Percentiles rank a stretch among this genome's conserved stretches.
phyloP scores from a whole-genome alignment of 176 grass and related monocot species.

The Stipa capillata region DNA sequence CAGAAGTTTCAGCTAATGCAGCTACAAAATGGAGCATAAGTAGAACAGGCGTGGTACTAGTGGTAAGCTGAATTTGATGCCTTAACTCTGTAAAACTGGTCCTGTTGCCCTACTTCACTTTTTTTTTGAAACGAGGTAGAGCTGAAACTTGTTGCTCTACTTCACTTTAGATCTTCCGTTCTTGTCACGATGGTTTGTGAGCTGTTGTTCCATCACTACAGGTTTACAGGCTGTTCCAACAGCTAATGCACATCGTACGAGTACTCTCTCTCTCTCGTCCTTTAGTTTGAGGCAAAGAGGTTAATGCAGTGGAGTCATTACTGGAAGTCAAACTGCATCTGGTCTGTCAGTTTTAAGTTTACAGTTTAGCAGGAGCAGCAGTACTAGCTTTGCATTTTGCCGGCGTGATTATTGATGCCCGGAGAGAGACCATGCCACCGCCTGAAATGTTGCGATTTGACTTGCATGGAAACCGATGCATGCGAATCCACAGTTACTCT shows the following conservation, averaged over 20 bases:
- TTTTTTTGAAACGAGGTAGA: too few relatives aligned
- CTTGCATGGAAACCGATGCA: not conserved
- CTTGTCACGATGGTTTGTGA: not conserved
- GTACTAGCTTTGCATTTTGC: not conserved
- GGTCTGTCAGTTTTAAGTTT: not conserved
- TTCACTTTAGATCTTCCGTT: not conserved
- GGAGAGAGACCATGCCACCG: not conserved
- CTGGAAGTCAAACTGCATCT: not conserved
- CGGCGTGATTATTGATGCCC: not conserved
- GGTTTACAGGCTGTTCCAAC: constrained; percentile 12
- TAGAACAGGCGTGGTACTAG: not conserved
- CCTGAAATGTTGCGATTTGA: not conserved
- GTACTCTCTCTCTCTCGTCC: too few relatives aligned
- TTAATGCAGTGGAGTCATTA: not conserved
- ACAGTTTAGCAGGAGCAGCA: not conserved
- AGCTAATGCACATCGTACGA: not conserved
- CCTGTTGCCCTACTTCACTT: too few relatives aligned
- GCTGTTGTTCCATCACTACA: constrained; percentile 1
- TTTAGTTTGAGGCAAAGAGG: not conserved
- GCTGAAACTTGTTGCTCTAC: not conserved
- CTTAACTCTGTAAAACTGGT: too few relatives aligned
- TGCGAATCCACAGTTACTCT: not conserved
- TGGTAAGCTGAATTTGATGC: not conserved
- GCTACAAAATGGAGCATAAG: not conserved
- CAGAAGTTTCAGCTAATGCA: not conserved